These are phyloP conservation scores for Xylaria sp. DNA, from an alignment of 2,329 filamentous ascomycete genomes.

Conservation along the genomic window DNA sequence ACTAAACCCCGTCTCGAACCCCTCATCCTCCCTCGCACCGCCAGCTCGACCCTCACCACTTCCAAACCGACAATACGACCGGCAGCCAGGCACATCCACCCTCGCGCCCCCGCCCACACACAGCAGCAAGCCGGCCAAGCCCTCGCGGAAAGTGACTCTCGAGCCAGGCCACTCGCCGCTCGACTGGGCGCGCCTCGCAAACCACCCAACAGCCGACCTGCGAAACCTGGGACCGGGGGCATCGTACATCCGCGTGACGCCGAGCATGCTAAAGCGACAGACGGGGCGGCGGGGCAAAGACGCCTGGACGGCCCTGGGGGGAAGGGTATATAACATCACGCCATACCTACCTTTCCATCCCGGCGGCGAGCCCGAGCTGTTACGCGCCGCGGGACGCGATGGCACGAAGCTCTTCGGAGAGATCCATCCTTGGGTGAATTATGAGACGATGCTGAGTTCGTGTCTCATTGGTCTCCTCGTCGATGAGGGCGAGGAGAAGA, in stretches of 20 bases:
- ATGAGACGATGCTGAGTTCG: constrained; percentile 72
- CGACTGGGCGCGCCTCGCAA: constrained; percentile 88
- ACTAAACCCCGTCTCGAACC: constrained; percentile 34
- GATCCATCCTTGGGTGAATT: constrained; percentile 78
- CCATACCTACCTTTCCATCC: constrained; percentile 93
- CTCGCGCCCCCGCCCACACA: constrained; percentile 67
- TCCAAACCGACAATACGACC: constrained; percentile 53
- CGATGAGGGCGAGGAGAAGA: constrained; percentile 58
- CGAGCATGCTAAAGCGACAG: constrained; percentile 78
- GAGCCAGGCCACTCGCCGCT: constrained; percentile 93
- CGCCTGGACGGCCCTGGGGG: constrained; percentile 90
- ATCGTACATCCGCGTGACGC: constrained; percentile 78
- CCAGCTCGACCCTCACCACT: constrained; percentile 49
- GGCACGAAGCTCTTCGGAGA: constrained; percentile 72
- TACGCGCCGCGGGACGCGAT: constrained; percentile 70
- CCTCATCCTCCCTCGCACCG: constrained; percentile 38
- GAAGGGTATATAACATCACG: constrained; percentile 92
- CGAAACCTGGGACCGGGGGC: constrained; percentile 66
- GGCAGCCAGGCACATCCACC: constrained; percentile 49
- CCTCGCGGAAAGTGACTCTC: constrained; percentile 77
- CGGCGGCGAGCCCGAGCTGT: constrained; percentile 80
- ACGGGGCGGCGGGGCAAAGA: constrained; percentile 86
- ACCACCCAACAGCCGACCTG: constrained; percentile 70
- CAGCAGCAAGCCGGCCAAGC: constrained; percentile 62
- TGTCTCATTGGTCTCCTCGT: constrained; percentile 73